Conservation (phyloP, 2,329 filamentous ascomycete genomes). For the Pleoardoris graminearum region DNA sequence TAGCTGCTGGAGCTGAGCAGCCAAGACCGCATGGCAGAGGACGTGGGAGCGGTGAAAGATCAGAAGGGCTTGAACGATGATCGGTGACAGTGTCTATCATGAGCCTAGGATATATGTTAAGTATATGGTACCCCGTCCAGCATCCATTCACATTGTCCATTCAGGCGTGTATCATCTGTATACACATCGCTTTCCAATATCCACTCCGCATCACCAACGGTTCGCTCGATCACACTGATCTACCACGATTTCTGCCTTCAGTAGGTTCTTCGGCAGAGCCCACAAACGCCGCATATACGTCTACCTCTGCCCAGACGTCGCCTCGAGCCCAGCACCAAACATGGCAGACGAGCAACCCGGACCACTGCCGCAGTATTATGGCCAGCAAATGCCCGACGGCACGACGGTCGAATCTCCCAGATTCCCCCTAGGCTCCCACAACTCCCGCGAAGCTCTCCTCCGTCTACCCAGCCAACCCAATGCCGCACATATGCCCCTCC, state of each 20-base stretch:
- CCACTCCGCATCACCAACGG: not conserved
- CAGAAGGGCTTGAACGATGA: conserved; percentile 9
- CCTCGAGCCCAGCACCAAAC: conserved; percentile 6
- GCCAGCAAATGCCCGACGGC: conserved; percentile 34
- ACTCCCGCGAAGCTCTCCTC: conserved; percentile 34
- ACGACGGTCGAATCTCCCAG: conserved; percentile 32
- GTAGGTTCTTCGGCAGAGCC: not conserved
- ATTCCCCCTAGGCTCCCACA: conserved; percentile 21
- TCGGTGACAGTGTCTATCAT: conserved; percentile 6
- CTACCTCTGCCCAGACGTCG: conserved; percentile 11
- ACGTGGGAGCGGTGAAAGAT: conserved; percentile 8
- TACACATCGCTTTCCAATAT: not conserved
- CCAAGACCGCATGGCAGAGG: not conserved
- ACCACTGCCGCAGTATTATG: conserved; percentile 33
- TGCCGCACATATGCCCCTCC: conserved; percentile 28
- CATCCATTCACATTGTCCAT: not conserved
- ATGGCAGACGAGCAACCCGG: conserved; percentile 25
- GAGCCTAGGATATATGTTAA: conserved; percentile 11
- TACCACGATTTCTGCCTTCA: conserved; percentile 5
- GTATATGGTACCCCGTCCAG: not conserved
- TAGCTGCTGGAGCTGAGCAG: conserved; percentile 11
- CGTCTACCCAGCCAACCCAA: conserved; percentile 33
- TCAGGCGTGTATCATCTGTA: not conserved
- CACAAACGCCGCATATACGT: conserved; percentile 9
- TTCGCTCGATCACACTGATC: not conserved